Evolutionary conservation across 441 rosid genomes (phyloP).

Genomic region (Mallotus japonicus): DNA sequence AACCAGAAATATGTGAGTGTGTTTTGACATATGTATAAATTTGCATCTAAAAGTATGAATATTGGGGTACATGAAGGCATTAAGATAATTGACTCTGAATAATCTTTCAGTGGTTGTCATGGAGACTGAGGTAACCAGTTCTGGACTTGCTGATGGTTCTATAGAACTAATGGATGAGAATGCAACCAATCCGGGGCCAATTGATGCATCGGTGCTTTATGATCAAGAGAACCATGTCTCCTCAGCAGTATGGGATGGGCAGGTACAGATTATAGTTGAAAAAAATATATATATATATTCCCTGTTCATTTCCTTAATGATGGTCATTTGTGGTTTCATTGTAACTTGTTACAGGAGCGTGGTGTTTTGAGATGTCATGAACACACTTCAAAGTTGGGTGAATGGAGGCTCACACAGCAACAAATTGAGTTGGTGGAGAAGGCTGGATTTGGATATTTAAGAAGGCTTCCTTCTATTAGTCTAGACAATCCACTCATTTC

Average conservation of each 20-base stretch:
- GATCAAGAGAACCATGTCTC: conserved; percentile 61
- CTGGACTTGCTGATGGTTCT: conserved; percentile 22
- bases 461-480: conserved; percentile 58
- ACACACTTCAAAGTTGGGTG: conserved; percentile 69
- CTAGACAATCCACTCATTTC: conserved; percentile 69
- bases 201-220: conserved; percentile 41
- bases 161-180: conserved; percentile 19
- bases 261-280: conserved; percentile 19
- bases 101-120: conserved; percentile 11
- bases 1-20: not conserved
- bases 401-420: conserved; percentile 61
- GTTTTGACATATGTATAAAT: not conserved
- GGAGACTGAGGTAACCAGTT: conserved; percentile 20
- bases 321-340: not conserved
- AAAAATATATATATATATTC: not conserved
- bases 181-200: conserved; percentile 28
- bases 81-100: not conserved
- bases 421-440: conserved; percentile 59
- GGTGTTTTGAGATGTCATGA: conserved; percentile 79
- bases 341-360: conserved; percentile 45
- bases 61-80: no score
- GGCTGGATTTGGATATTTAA: conserved; percentile 69
- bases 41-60: not conserved
- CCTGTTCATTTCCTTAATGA: not conserved
- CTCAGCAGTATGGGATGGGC: conserved; percentile 54